Evolutionary conservation across 140 eudicot genomes (phyloP).

Genomic region (Stevia rebaudiana): DNA sequence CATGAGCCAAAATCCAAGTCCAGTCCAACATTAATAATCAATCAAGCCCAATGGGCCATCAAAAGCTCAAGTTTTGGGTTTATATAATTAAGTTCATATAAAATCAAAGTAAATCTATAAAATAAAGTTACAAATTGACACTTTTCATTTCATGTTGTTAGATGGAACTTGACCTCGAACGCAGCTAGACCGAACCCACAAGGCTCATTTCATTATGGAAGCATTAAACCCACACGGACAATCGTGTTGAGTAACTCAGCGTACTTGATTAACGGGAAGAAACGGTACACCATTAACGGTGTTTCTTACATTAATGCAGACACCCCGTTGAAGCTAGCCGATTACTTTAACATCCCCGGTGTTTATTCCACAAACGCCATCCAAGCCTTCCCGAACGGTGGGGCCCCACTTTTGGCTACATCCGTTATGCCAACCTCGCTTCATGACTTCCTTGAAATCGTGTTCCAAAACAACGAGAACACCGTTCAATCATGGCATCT

Average conservation of each 20-base stretch:
- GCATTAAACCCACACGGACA: constrained; percentile 50
- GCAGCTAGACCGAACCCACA: constrained; percentile 99
- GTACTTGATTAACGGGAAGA: constrained; percentile 60
- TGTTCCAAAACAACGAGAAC: constrained; percentile 83
- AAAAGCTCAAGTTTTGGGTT: too few species aligned
- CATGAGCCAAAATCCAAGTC: neutral
- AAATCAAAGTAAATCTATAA: neutral
- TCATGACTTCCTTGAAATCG: constrained; percentile 76
- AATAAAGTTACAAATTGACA: neutral
- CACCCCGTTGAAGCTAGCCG: constrained; percentile 94
- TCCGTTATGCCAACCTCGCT: constrained; percentile 56
- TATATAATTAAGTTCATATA: neutral
- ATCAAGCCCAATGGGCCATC: too few species aligned
- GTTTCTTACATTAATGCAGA: constrained; percentile 74
- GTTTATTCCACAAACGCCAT: constrained; percentile 55
- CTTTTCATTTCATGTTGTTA: constrained; percentile 22
- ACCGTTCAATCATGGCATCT: constrained; percentile 87
- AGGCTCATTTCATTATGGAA: constrained; percentile 90
- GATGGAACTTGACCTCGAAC: constrained; percentile 91
- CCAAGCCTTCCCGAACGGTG: constrained; percentile 47
- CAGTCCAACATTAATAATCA: too few species aligned
- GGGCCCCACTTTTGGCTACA: constrained; percentile 45
- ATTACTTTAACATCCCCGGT: constrained; percentile 81
- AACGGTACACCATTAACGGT: constrained; percentile 70
- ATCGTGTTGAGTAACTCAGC: constrained; percentile 61